A percentile compares a stretch with the other conserved stretches of the same genome.
These are phyloP conservation scores for Oryza longistaminata DNA, from an alignment of 176 grass and related monocot genomes.

Conservation along the genomic window DNA sequence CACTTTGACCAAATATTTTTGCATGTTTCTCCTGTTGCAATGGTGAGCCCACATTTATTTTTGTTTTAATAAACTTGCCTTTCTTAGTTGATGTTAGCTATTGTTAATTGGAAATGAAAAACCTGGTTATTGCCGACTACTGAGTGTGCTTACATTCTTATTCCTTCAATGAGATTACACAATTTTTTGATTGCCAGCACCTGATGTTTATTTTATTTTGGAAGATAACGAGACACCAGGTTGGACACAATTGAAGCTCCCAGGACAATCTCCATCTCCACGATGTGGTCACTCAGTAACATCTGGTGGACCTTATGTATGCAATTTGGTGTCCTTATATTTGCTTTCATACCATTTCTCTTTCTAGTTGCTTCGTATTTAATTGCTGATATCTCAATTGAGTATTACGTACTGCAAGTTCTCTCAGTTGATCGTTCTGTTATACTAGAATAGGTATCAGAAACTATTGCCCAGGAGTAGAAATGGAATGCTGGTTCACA, in stretches of 20 bases:
- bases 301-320: conserved; percentile 94
- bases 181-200: not conserved
- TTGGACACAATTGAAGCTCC: conserved; percentile 95
- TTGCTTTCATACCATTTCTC: not conserved
- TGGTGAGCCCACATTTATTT: conserved; percentile 1
- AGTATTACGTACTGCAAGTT: conserved; percentile 3
- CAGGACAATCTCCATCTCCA: conserved; percentile 80
- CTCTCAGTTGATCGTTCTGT: not conserved
- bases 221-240: conserved; percentile 83
- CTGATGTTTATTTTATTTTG: conserved; percentile 36
- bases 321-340: conserved; percentile 31
- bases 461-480: not conserved
- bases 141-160: not conserved
- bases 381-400: not conserved
- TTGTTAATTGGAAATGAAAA: not conserved
- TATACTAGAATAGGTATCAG: not conserved
- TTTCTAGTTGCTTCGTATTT: conserved; percentile 23
- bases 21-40: not conserved
- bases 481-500: conserved; percentile 1
- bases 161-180: not conserved
- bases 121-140: not conserved
- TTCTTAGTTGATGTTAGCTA: conserved; percentile 10
- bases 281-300: conserved; percentile 93
- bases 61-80: conserved; percentile 1
- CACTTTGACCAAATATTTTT: not conserved